Conservation (phyloP, 1,139 yeast genomes). For the Yamadazyma diospyri region DNA sequence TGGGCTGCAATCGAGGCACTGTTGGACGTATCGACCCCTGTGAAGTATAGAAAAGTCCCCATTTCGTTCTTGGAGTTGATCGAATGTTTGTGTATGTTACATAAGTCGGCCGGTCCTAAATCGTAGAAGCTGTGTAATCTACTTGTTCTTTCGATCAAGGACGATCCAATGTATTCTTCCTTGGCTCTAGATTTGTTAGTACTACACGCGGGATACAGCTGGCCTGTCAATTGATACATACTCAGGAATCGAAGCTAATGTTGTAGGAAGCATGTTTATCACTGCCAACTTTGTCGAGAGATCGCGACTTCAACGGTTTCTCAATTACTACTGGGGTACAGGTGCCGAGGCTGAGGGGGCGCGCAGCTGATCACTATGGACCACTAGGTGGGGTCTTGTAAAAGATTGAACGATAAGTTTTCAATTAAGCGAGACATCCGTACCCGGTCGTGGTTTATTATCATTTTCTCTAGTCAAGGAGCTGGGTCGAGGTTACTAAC, state of each 20-base stretch:
- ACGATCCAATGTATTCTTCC: slow-evolving; percentile 49
- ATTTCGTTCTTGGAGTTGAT: slow-evolving; percentile 41
- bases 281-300: slow-evolving; percentile 6
- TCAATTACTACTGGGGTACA: too few species aligned
- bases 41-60: slow-evolving; percentile 54
- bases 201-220: neutral
- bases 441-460: too few species aligned
- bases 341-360: too few species aligned
- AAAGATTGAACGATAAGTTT: too few species aligned
- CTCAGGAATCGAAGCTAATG: slow-evolving; percentile 47
- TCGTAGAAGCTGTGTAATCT: slow-evolving; percentile 45
- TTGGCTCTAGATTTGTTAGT: slow-evolving; percentile 28
- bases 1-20: slow-evolving; percentile 68
- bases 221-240: slow-evolving; percentile 18
- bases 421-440: too few species aligned
- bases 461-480: too few species aligned
- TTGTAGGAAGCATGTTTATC: slow-evolving; percentile 36
- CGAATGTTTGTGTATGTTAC: slow-evolving; percentile 58
- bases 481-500: too few species aligned
- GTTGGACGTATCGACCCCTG: slow-evolving; percentile 56
- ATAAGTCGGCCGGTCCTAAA: slow-evolving; percentile 89
- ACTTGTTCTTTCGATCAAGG: slow-evolving; percentile 50
- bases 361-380: too few species aligned
- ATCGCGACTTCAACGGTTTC: slow-evolving; percentile 6
- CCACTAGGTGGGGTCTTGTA: too few species aligned